phyloP scores from a whole-genome alignment of 148 eudicot genomes.

The Oxyria digyna region DNA sequence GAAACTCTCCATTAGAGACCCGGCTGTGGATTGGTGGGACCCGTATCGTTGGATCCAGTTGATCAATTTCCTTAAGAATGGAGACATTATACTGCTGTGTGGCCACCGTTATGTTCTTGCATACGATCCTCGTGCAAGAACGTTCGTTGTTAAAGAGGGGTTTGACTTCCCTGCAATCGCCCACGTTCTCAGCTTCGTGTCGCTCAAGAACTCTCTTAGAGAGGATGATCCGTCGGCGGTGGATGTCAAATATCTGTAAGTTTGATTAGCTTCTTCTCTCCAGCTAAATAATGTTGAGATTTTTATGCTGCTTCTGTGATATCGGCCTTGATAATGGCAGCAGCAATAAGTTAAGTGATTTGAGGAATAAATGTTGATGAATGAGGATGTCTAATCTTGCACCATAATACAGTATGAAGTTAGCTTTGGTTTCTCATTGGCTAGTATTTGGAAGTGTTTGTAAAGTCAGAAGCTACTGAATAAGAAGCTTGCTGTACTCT shows the following conservation, averaged over 20 bases:
- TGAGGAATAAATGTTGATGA: neutral
- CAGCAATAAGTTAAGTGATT: neutral
- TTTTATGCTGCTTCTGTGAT: neutral
- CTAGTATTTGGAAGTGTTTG: neutral
- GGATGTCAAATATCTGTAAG: slow-evolving; percentile 9
- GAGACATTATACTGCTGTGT: slow-evolving; percentile 18
- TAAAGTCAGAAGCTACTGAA: neutral
- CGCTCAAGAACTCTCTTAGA: slow-evolving; percentile 16
- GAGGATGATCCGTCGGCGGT: neutral
- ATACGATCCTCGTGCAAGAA: slow-evolving; percentile 9
- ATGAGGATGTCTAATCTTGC: neutral
- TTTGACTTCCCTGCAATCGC: slow-evolving; percentile 16
- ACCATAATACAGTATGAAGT: neutral
- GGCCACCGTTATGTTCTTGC: slow-evolving; percentile 14
- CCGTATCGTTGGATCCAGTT: slow-evolving; percentile 28
- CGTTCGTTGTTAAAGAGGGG: slow-evolving; percentile 3
- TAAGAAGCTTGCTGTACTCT: neutral
- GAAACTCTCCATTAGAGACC: slow-evolving; percentile 22
- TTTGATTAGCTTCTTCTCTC: neutral
- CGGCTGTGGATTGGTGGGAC: slow-evolving; percentile 33
- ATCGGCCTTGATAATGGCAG: neutral
- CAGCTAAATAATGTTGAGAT: neutral
- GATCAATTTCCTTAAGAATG: slow-evolving; percentile 10
- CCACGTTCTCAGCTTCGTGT: slow-evolving; percentile 21
- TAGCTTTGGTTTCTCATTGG: neutral